These are phyloP conservation scores for Penicillium freii DNA, from an alignment of 2,329 filamentous ascomycete genomes.

Conservation along the genomic window DNA sequence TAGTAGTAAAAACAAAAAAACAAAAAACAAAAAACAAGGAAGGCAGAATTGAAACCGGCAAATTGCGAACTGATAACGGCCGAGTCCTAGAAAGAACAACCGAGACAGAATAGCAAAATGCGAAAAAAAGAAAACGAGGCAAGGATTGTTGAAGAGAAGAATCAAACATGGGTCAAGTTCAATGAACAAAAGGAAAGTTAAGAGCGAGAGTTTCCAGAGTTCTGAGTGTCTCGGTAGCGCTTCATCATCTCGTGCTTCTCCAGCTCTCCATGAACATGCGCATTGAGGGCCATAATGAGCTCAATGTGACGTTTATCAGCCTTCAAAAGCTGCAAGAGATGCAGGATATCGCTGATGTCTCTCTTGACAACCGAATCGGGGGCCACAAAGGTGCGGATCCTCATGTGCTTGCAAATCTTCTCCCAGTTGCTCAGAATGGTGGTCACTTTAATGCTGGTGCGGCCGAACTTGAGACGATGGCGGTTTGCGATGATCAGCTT, in stretches of 20 bases:
- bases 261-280: neutral
- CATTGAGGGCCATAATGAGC: neutral
- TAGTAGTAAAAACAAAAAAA: neutral
- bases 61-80: neutral
- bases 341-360: neutral
- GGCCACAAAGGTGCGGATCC: neutral
- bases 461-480: slow-evolving; percentile 45
- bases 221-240: neutral
- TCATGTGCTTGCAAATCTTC: slow-evolving; percentile 37
- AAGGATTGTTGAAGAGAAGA: neutral
- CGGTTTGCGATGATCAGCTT: slow-evolving; percentile 49
- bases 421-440: slow-evolving; percentile 49
- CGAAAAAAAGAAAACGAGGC: neutral
- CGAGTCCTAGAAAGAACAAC: neutral
- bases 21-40: neutral
- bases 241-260: neutral
- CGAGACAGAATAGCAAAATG: neutral
- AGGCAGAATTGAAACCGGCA: neutral
- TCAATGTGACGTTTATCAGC: neutral
- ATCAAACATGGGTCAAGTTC: neutral
- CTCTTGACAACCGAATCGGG: neutral
- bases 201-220: neutral
- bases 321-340: neutral
- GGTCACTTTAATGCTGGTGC: neutral
- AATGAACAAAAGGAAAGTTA: neutral